Evolutionary conservation across 2,329 filamentous ascomycete genomes (phyloP), one percentile per base, ranked within the genome.

Genomic region (Paecilomyces sp.): DNA sequence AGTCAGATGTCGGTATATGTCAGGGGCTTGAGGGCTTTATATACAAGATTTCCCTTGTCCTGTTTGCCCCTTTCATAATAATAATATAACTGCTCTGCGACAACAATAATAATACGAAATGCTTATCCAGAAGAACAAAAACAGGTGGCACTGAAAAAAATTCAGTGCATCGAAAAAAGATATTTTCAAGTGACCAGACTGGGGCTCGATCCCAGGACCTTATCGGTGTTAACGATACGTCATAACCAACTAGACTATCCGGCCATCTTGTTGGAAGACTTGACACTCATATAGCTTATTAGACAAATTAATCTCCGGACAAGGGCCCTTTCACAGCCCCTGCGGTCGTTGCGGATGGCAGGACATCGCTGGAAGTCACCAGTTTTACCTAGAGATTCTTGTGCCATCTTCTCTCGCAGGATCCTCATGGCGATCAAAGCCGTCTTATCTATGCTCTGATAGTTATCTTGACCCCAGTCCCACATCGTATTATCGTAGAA

Each of bases 391-490:
- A 88, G 68, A 2, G 75, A 67, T 52, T 81, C 78, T 47, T 72
- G 75, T 0, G 79, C 78, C 24, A 80, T 75, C 68, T 87, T 85
- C 70, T 88, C 85, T 28, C 87, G 67, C 36, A 88, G 65, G 13
- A 88, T 81, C 0, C 84, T 84, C 64, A 87, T 68, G 1, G 84
- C 83, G 63, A 88, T 77, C 59, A 88, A 69, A 1, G 85, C 84
- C 9, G 83, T 87, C 70, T 86, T 85, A 61, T 87, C 83, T 77
- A 88, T 78, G 61, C 79, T 84, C 55, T 75, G 76, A 65, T 79
- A 82, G 56, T 80, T 76, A 41, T 70, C 65, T 51, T 67, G 68
- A 3, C 74, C 75, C 8, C 65, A 64, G 24, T 74, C 68, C 1
- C 61, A 60, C 3, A 70, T 71, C 3, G 70, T 68, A 50, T 70